Percentiles rank a stretch among this genome's conserved stretches.
Conservation (phyloP, 176 grass and related monocot genomes). For the Musa itinerans region DNA sequence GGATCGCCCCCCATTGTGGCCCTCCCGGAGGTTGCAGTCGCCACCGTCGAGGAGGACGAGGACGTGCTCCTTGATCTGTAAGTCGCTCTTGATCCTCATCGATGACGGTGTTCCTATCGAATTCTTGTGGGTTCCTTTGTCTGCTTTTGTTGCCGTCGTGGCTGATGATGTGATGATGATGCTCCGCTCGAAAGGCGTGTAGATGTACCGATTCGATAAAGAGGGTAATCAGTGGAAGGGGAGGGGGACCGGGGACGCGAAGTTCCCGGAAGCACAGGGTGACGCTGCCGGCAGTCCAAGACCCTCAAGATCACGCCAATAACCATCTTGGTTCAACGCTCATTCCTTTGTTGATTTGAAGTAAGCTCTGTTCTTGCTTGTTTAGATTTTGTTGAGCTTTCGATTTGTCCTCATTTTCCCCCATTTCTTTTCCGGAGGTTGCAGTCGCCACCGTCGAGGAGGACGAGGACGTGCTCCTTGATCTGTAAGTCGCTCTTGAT, state of each 20-base stretch:
- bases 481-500: slow-evolving; percentile 33
- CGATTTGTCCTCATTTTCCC: too few relatives aligned
- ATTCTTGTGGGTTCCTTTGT: neutral
- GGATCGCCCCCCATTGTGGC: slow-evolving; percentile 51
- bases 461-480: slow-evolving; percentile 46
- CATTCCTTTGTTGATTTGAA: neutral
- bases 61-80: slow-evolving; percentile 52
- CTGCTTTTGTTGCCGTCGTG: slow-evolving; percentile 4
- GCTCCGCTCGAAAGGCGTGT: slow-evolving; percentile 41
- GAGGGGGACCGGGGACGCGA: slow-evolving; percentile 48
- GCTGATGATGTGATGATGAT: neutral
- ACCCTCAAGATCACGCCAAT: slow-evolving; percentile 59
- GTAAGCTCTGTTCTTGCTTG: neutral
- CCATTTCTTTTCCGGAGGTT: too few relatives aligned
- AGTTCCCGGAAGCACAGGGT: slow-evolving; percentile 56
- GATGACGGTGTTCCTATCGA: neutral
- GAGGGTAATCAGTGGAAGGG: slow-evolving; percentile 68
- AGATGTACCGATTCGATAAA: slow-evolving; percentile 58
- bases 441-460: slow-evolving; percentile 61
- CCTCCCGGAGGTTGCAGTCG: slow-evolving; percentile 53
- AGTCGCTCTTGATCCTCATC: neutral
- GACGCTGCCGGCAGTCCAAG: slow-evolving; percentile 59
- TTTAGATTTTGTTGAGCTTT: neutral
- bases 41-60: slow-evolving; percentile 70
- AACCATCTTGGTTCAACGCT: slow-evolving; percentile 37